phyloP scores from a whole-genome alignment of 495 filamentous ascomycete genomes.

The Xylaria acuta region DNA sequence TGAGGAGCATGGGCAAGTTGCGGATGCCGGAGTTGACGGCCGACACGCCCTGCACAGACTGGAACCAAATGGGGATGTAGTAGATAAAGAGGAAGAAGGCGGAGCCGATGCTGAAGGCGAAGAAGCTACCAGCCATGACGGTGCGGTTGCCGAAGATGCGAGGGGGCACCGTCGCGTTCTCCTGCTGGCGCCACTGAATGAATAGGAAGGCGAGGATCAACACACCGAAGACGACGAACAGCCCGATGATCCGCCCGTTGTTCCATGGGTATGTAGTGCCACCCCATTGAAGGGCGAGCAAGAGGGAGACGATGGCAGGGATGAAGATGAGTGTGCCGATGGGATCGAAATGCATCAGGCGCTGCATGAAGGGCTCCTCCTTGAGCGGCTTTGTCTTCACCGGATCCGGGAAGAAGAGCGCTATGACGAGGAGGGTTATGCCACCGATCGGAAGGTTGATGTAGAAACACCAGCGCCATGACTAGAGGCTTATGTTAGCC shows the following conservation, averaged over 20 bases:
- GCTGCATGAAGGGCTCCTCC: conserved; percentile 48
- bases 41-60: conserved; percentile 73
- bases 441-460: conserved; percentile 79
- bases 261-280: conserved; percentile 72
- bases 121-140: conserved; percentile 62
- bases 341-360: conserved; percentile 68
- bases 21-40: conserved; percentile 77
- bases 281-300: conserved; percentile 87
- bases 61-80: conserved; percentile 89
- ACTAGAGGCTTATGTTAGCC: conserved; percentile 27
- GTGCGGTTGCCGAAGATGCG: conserved; percentile 73
- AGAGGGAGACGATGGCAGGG: conserved; percentile 71
- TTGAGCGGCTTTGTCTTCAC: conserved; percentile 43
- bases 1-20: conserved; percentile 75
- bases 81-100: conserved; percentile 72
- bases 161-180: conserved; percentile 74
- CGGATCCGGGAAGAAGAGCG: conserved; percentile 62
- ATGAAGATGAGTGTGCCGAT: conserved; percentile 72
- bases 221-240: conserved; percentile 71
- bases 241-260: conserved; percentile 68
- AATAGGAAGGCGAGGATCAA: conserved; percentile 66
- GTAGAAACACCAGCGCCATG: conserved; percentile 88
- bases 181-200: conserved; percentile 66
- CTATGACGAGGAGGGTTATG: conserved; percentile 66
- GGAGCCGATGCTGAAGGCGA: conserved; percentile 63